A percentile compares a stretch with the other conserved stretches of the same genome.
These are phyloP conservation scores for Tylopilus cervinicoccineus DNA, from an alignment of 768 basidiomycete species.

Conservation along the genomic window DNA sequence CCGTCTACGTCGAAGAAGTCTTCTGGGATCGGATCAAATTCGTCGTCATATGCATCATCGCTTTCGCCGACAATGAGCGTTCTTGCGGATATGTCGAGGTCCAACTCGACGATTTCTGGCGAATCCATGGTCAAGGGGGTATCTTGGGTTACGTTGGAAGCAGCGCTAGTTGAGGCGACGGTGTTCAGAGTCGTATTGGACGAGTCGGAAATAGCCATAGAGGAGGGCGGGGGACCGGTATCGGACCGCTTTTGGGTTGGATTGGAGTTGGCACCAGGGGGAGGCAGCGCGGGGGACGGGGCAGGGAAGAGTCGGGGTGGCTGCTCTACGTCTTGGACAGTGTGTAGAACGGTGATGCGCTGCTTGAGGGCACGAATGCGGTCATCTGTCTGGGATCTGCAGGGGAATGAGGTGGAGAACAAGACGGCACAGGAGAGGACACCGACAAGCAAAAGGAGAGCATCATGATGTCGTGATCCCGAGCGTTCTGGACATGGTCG, in stretches of 20 bases:
- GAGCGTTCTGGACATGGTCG: constrained; percentile 20
- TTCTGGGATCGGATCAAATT: constrained; percentile 33
- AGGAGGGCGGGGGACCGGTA: constrained; percentile 13
- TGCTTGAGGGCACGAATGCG: constrained; percentile 39
- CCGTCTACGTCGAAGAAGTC: constrained; percentile 14
- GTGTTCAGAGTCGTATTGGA: constrained; percentile 15
- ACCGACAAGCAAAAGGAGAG: constrained; percentile 42
- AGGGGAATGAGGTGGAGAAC: not conserved
- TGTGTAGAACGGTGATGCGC: constrained; percentile 24
- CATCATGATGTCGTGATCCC: constrained; percentile 34
- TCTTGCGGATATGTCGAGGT: constrained; percentile 18
- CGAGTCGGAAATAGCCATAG: constrained; percentile 13
- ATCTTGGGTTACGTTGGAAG: constrained; percentile 2
- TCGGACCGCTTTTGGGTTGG: not conserved
- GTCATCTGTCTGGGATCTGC: constrained; percentile 33
- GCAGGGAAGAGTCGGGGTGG: not conserved
- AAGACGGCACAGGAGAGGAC: not conserved
- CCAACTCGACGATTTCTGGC: constrained; percentile 16
- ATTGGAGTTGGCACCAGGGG: not conserved
- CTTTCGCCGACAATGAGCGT: constrained; percentile 29
- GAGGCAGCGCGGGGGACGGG: constrained; percentile 3
- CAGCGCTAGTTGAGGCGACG: not conserved
- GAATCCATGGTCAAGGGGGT: constrained; percentile 5
- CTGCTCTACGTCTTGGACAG: not conserved
- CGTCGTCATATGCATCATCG: constrained; percentile 49